Base-by-base conservation (phyloP, 306 rosid genomes). In the Macrotyloma uniflorum region DNA sequence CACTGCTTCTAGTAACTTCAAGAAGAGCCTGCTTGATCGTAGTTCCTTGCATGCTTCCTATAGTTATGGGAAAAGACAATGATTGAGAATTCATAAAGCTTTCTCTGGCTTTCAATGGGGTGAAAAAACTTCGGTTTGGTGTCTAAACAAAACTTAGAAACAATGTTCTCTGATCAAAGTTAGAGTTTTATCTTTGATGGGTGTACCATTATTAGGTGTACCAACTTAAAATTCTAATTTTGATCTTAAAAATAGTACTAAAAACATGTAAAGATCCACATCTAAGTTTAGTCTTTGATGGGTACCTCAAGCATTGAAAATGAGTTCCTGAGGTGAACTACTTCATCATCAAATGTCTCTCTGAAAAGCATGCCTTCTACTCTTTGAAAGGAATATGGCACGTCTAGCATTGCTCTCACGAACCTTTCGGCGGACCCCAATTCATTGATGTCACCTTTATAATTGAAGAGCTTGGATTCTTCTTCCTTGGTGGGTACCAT, bases 11-110 rank as follows among this genome's bases (percentile, higher is more conserved):
- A 96, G 93, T 53, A 96, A 40, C 62, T 96, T 96, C 81, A 89
- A 74, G 92, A 96, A 96, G 16, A 96, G 89, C 80, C 99, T 91
- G 88, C 98, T 96, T 74, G 99, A 96, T 61, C 91, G 81, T 65
- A 93, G 90, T 53, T 96, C 99, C 87, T 91, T 93, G 93, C 99
- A 96, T 2, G 99, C 99, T 19, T 96, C 98, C 99, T 96, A 28
- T 12, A 43, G 51, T 8, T 14, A 38, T 5, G 16, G 35, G 18
- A 75, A 61, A 76, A 18, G 15, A 30, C 80, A 74, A 42, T 11
- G n/a, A 26, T 3, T 47, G 43, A 78, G 45, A 78, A 55, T 40
- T 71, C 18, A 30, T 12, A 38, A 40, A 66, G 30, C 49, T 64
- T 64, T 18, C n/a, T 50, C 26, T 46, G 4, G 11, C 62, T 67